Evolutionary conservation across 441 rosid genomes (phyloP).

Genomic region (Brassica balearica): DNA sequence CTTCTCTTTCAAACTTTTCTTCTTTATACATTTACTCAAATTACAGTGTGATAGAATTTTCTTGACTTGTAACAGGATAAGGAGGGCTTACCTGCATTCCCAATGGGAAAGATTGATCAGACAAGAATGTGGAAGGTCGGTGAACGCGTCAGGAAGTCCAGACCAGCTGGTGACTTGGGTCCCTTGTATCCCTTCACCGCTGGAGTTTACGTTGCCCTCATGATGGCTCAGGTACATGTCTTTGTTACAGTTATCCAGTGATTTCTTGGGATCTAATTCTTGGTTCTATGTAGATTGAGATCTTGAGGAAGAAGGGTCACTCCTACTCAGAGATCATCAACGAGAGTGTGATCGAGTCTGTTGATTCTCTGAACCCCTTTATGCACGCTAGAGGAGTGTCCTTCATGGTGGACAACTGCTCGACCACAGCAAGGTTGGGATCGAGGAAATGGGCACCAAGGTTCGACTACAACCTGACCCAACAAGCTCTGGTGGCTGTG

Average conservation of each 20-base stretch:
- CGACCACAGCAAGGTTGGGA: slow-evolving; percentile 91
- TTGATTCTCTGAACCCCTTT: slow-evolving; percentile 89
- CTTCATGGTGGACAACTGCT: slow-evolving; percentile 98
- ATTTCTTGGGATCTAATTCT: slow-evolving; percentile 1
- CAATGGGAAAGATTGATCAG: slow-evolving; percentile 97
- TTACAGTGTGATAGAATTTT: too few relatives aligned
- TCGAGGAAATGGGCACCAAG: slow-evolving; percentile 97
- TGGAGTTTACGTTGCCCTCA: slow-evolving; percentile 87
- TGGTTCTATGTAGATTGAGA: slow-evolving; percentile 36
- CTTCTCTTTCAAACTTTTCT: background rate
- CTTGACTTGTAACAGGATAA: slow-evolving; percentile 78
- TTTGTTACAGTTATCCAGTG: background rate
- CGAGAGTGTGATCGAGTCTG: slow-evolving; percentile 86
- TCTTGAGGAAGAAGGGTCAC: slow-evolving; percentile 94
- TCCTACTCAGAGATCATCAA: slow-evolving; percentile 92
- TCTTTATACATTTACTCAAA: background rate
- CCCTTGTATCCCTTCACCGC: slow-evolving; percentile 88
- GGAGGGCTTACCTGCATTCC: slow-evolving; percentile 92
- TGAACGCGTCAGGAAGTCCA: slow-evolving; percentile 69
- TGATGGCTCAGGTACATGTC: slow-evolving; percentile 93
- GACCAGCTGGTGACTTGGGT: slow-evolving; percentile 86
- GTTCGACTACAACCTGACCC: slow-evolving; percentile 82
- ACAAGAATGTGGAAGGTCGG: slow-evolving; percentile 99
- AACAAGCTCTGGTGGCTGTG: slow-evolving; percentile 81
- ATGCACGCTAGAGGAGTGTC: slow-evolving; percentile 97